Evolutionary conservation across 768 basidiomycete species (phyloP), one percentile per base, ranked within the genome.

Genomic region (Naganishia friedmannii): DNA sequence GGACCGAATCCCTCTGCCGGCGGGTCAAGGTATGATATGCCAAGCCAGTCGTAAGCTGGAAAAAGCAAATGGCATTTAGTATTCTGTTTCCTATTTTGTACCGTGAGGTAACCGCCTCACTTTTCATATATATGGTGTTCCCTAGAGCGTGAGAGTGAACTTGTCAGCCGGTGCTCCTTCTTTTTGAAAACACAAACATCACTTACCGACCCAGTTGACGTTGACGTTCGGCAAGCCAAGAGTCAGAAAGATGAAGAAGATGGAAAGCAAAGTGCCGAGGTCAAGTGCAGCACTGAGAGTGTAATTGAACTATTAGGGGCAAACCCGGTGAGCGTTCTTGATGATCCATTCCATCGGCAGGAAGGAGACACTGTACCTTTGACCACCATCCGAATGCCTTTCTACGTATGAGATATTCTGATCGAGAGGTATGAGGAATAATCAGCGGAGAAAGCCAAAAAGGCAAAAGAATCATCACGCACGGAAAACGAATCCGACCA

Each of bases 401-500:
- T 26, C 82, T 78, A 10, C 85, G 80, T 12, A 85, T 65, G 56
- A 81, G 71, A 74, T 81, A 85, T 72, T 85, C 82, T 83, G 74
- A 56, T 23, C 7, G 17, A 31, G 4, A 45, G 39, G 46, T 3
- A 17, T 23, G 21, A 23, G 26, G 12, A 26, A 10, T 4, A 23
- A n/a, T 58, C 5, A 39, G 34, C 34, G 8, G 23, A 37, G 13
- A 21, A n/a, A 28, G 19, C 32, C 13, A 9, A 31, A 31, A 39
- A n/a, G 4, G 28, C 19, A 19, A 8, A 19, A n/a, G 15, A n/a
- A 45, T 37, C 63, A 63, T n/a, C 37, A 77, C 82, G 65, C 46
- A 83, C 82, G 95, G 86, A 96, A 96, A 67, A 95, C 80, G 79
- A 94, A 92, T 5, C 90, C 92, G 28, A 90, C 86, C 5, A 89